Conservation (phyloP, 306 rosid genomes). For the Sindora glabra region DNA sequence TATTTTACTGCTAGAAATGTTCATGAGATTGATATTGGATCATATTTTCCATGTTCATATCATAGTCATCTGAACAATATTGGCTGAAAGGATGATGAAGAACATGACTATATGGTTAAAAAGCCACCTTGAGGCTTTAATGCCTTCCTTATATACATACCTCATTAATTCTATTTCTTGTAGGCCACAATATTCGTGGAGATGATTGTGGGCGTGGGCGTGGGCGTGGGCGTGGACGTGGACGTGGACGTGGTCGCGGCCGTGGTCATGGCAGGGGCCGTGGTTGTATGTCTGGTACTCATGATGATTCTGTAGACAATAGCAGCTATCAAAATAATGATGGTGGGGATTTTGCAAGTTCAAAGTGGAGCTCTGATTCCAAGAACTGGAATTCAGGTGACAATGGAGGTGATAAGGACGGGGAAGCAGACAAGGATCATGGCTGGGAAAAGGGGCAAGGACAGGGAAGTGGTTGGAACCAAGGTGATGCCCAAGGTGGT, state of each 20-base stretch:
- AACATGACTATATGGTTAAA: neutral
- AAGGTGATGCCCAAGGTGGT: too few species aligned
- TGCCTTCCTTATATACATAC: constrained; percentile 5
- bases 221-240: neutral
- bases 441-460: too few species aligned
- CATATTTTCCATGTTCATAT: neutral
- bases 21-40: neutral
- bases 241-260: neutral
- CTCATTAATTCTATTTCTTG: constrained; percentile 12
- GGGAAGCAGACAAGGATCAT: too few species aligned
- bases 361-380: neutral
- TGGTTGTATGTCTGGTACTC: neutral
- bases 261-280: neutral
- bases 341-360: neutral
- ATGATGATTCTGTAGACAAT: neutral
- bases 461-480: too few species aligned
- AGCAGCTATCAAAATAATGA: neutral
- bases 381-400: too few species aligned
- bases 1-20: neutral
- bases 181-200: constrained; percentile 20
- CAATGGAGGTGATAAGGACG: too few species aligned
- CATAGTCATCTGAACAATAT: neutral
- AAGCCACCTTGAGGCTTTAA: neutral
- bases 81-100: neutral
- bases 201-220: constrained; percentile 1